A percentile compares a stretch with the other conserved stretches of the same genome.
Evolutionary conservation across 352 stramenopile species (phyloP).

Genomic region (Saprolegnia diclina): DNA sequence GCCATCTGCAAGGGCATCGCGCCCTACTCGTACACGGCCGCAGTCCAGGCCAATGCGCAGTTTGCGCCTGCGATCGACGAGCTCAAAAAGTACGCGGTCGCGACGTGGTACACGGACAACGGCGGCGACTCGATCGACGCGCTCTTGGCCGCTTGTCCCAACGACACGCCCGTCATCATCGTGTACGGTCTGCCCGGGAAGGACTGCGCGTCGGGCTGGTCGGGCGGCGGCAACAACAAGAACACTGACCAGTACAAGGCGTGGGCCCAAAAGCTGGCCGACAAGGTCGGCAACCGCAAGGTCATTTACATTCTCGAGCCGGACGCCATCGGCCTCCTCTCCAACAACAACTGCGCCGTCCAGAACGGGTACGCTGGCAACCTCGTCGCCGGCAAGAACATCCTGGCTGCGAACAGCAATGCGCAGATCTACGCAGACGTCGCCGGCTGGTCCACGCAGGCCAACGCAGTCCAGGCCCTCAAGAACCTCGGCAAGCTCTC

Average conservation of each 20-base stretch:
- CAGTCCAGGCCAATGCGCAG: conserved; percentile 33
- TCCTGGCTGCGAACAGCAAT: conserved; percentile 30
- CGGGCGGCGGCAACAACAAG: conserved; percentile 31
- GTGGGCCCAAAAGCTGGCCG: conserved; percentile 28
- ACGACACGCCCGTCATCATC: conserved; percentile 29
- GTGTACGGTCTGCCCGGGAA: conserved; percentile 38
- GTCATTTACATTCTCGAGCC: conserved; percentile 38
- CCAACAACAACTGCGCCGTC: conserved; percentile 27
- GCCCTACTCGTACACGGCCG: conserved; percentile 9
- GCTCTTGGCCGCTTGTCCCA: neutral
- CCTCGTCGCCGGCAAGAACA: conserved; percentile 29
- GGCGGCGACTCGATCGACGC: conserved; percentile 10
- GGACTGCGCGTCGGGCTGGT: conserved; percentile 33
- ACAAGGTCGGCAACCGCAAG: conserved; percentile 26
- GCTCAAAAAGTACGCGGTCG: conserved; percentile 47
- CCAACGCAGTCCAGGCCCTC: neutral
- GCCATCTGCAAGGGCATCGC: conserved; percentile 13
- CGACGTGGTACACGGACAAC: conserved; percentile 53
- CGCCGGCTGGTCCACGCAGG: conserved; percentile 30
- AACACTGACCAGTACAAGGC: conserved; percentile 32
- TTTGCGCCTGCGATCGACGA: conserved; percentile 34
- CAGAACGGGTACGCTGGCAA: conserved; percentile 30
- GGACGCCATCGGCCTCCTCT: conserved; percentile 32
- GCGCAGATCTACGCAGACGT: conserved; percentile 35
- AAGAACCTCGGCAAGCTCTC: conserved; percentile 37